Conservation (phyloP, 2,329 filamentous ascomycete genomes). For the Colletotrichum sublineola region DNA sequence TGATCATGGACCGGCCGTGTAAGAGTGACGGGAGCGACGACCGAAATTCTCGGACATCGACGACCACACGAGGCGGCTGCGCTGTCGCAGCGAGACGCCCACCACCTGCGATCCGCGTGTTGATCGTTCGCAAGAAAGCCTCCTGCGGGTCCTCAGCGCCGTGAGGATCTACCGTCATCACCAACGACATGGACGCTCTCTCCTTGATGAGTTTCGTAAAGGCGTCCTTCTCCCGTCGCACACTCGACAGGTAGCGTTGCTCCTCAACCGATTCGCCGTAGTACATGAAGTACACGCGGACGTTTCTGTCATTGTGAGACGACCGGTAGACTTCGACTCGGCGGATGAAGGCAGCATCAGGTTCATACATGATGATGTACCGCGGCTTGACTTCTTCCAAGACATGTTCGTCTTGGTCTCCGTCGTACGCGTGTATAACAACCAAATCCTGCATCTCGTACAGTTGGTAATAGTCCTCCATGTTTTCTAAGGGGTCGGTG, state of each 20-base stretch:
- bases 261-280: slow-evolving; percentile 96
- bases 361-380: slow-evolving; percentile 99
- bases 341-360: slow-evolving; percentile 93
- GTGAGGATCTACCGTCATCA: slow-evolving; percentile 79
- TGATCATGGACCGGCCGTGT: slow-evolving; percentile 87
- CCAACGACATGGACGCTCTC: slow-evolving; percentile 91
- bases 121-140: slow-evolving; percentile 92
- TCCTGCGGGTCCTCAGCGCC: slow-evolving; percentile 86
- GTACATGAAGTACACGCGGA: slow-evolving; percentile 96
- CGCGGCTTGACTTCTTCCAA: slow-evolving; percentile 93
- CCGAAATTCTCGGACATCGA: slow-evolving; percentile 96
- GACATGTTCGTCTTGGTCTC: slow-evolving; percentile 96
- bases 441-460: slow-evolving; percentile 93
- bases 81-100: slow-evolving; percentile 87
- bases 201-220: slow-evolving; percentile 97
- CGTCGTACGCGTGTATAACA: slow-evolving; percentile 92
- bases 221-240: slow-evolving; percentile 95
- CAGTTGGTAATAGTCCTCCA: slow-evolving; percentile 92
- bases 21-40: slow-evolving; percentile 92
- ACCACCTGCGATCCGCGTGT: slow-evolving; percentile 95
- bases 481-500: slow-evolving; percentile 84
- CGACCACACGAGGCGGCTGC: slow-evolving; percentile 89
- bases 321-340: slow-evolving; percentile 96
- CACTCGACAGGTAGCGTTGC: slow-evolving; percentile 88
- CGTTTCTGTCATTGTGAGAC: slow-evolving; percentile 89